Percentiles rank a stretch among this genome's conserved stretches.
These are phyloP conservation scores for Chytriomyces sp. DNA, from an alignment of 192 early-diverging fungal genomes.

Conservation along the genomic window DNA sequence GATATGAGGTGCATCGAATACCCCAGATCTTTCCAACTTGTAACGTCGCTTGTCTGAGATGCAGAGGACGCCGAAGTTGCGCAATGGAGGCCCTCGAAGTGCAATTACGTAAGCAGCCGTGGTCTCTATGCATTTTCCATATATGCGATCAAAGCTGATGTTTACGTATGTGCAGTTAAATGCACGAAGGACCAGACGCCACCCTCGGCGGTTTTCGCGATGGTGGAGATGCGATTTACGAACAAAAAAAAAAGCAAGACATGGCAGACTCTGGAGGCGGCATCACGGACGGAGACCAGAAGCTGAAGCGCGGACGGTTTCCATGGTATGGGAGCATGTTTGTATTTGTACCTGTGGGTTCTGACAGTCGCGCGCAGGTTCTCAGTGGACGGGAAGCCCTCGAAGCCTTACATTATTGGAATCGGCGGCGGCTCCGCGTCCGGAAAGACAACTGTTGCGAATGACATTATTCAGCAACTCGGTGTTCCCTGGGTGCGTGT, in stretches of 20 bases:
- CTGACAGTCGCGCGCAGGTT: conserved; percentile 33
- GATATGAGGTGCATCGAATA: no score
- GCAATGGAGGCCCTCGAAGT: no score
- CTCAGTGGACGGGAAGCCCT: conserved; percentile 37
- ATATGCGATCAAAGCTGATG: no score
- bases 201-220: no score
- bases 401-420: conserved; percentile 56
- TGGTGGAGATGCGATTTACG: no score
- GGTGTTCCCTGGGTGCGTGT: conserved; percentile 52
- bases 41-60: no score
- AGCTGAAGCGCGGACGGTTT: conserved; percentile 14
- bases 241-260: not conserved
- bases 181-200: no score
- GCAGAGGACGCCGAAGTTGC: no score
- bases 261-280: conserved; percentile 17
- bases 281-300: conserved; percentile 11
- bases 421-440: conserved; percentile 59
- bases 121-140: no score
- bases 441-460: conserved; percentile 60
- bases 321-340: conserved; percentile 10
- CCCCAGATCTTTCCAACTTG: no score
- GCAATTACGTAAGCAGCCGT: no score
- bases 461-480: conserved; percentile 52
- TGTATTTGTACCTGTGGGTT: not conserved
- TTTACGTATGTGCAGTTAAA: no score